A percentile compares a stretch with the other conserved stretches of the same genome.
Conservation (phyloP, 2,329 filamentous ascomycete species). For the Botrytis deweyae region DNA sequence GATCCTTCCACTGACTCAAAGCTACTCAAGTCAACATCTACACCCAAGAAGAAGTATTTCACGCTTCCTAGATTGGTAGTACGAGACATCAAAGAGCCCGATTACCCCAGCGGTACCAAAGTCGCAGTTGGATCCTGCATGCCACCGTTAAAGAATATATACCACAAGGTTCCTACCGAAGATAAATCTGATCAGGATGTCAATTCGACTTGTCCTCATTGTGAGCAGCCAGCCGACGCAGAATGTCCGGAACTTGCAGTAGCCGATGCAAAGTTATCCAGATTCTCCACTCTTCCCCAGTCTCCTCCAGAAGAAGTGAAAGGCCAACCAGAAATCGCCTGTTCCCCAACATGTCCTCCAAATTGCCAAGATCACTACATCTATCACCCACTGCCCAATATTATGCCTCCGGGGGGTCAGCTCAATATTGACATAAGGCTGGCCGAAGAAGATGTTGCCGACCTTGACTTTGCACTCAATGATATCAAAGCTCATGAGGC, state of each 20-base stretch:
- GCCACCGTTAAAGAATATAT: neutral
- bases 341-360: conserved; percentile 18
- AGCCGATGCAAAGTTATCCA: neutral
- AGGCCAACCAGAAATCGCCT: conserved; percentile 11
- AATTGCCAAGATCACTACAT: conserved; percentile 19
- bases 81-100: conserved; percentile 27
- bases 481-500: neutral
- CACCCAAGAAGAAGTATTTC: conserved; percentile 27
- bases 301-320: conserved; percentile 15
- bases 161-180: conserved; percentile 25
- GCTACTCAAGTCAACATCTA: neutral
- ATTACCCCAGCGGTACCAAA: neutral
- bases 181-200: conserved; percentile 29
- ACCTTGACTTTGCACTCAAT: conserved; percentile 4
- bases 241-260: neutral
- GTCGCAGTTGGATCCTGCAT: conserved; percentile 16
- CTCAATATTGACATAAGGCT: conserved; percentile 9
- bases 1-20: conserved; percentile 8
- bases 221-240: neutral
- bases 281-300: conserved; percentile 19
- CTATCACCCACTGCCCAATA: neutral
- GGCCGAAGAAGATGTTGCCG: neutral
- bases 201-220: conserved; percentile 22
- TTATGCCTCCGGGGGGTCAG: neutral
- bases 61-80: conserved; percentile 32